Evolutionary conservation across 768 basidiomycete species (phyloP).

Genomic region (Lanmaoa rubissima): DNA sequence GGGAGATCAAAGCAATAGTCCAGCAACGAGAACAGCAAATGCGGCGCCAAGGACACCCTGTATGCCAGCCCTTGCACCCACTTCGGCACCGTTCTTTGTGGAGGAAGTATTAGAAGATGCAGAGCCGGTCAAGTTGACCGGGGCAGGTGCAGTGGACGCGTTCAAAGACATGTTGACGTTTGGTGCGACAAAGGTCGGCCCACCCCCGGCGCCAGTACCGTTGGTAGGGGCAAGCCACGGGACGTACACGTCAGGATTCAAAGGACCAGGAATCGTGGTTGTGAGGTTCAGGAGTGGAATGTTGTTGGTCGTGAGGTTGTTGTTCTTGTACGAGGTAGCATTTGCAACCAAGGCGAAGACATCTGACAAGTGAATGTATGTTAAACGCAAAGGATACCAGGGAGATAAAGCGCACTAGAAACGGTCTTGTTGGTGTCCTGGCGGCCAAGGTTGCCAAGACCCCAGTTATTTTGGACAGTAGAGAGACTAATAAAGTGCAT

Average conservation of each 20-base stretch:
- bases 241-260: constrained; percentile 40
- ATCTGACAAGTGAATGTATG: constrained; percentile 31
- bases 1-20: constrained; percentile 10
- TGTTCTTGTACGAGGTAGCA: constrained; percentile 42
- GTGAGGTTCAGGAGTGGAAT: constrained; percentile 42
- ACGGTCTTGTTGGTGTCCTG: constrained; percentile 49
- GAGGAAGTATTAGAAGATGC: not conserved
- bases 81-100: not conserved
- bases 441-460: constrained; percentile 57
- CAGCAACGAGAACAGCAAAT: constrained; percentile 1
- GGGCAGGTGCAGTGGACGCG: constrained; percentile 32
- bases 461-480: constrained; percentile 62
- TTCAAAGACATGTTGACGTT: constrained; percentile 37
- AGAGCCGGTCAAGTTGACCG: constrained; percentile 40
- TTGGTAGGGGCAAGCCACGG: constrained; percentile 45
- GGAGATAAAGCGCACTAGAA: constrained; percentile 10
- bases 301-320: constrained; percentile 29
- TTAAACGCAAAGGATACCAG: not conserved
- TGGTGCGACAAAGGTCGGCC: constrained; percentile 37
- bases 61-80: not conserved
- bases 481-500: constrained; percentile 32
- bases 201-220: constrained; percentile 42
- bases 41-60: constrained; percentile 8
- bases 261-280: constrained; percentile 41
- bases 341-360: constrained; percentile 53